phyloP scores from a whole-genome alignment of 352 stramenopile species.

The Pythium inflatum region DNA sequence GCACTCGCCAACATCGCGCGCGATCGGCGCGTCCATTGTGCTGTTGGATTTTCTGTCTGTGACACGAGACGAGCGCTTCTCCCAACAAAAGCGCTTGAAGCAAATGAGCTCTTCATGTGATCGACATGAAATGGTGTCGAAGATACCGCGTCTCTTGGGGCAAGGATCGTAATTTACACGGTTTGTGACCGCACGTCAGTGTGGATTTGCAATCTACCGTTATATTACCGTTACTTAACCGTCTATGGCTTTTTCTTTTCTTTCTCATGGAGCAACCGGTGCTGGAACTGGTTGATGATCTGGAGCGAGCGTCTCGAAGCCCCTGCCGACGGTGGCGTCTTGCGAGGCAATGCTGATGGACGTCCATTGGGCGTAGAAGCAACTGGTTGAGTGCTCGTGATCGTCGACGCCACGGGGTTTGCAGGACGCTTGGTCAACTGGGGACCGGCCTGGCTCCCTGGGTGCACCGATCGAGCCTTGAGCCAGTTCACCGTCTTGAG shows the following conservation, averaged over 20 bases:
- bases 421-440: not conserved
- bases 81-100: too few species aligned
- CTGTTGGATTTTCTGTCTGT: not conserved
- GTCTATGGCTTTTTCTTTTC: conserved; percentile 28
- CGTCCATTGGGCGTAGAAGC: conserved; percentile 9
- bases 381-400: not conserved
- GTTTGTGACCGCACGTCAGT: too few species aligned
- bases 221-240: conserved; percentile 31
- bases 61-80: too few species aligned
- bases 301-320: conserved; percentile 75
- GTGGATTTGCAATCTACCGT: not conserved
- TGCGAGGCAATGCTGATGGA: conserved; percentile 36
- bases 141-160: conserved; percentile 22
- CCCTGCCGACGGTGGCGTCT: conserved; percentile 67
- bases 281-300: conserved; percentile 84
- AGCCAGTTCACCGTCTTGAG: conserved; percentile 80
- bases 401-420: not conserved
- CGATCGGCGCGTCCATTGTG: conserved; percentile 35
- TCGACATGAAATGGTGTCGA: not conserved
- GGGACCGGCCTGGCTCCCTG: not conserved
- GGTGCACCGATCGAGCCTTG: conserved; percentile 66
- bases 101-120: not conserved
- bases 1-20: conserved; percentile 67
- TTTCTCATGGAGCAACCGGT: conserved; percentile 39
- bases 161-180: conserved; percentile 7